These are phyloP conservation scores for Metschnikowia reukaufii DNA, from an alignment of 805 yeast genomes.

Conservation along the genomic window DNA sequence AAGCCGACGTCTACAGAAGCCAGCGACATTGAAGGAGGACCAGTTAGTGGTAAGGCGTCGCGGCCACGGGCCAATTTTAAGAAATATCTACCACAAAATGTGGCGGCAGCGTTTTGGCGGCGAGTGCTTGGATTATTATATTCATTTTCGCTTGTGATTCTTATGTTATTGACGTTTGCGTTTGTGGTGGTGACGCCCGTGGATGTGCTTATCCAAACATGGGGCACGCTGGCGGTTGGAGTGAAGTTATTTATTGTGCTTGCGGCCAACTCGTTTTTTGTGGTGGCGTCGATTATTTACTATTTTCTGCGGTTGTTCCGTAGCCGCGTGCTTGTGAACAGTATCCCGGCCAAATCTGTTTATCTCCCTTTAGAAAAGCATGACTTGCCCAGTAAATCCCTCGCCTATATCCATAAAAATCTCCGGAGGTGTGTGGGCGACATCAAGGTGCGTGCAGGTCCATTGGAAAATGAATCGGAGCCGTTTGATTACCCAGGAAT, in stretches of 20 bases:
- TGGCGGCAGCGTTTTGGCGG: slow-evolving; percentile 21
- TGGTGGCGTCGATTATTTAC: slow-evolving; percentile 48
- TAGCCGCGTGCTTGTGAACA: slow-evolving; percentile 59
- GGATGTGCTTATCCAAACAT: slow-evolving; percentile 67
- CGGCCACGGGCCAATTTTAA: neutral
- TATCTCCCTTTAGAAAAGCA: slow-evolving; percentile 63
- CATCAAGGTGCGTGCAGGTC: slow-evolving; percentile 36
- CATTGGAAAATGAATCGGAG: slow-evolving; percentile 26
- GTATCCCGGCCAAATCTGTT: slow-evolving; percentile 63
- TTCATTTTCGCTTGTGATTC: slow-evolving; percentile 42
- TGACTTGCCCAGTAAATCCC: slow-evolving; percentile 42
- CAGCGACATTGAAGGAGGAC: neutral
- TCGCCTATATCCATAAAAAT: slow-evolving; percentile 25
- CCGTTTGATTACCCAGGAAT: slow-evolving; percentile 40
- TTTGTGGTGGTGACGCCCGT: slow-evolving; percentile 73
- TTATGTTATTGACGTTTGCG: slow-evolving; percentile 43
- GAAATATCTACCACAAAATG: slow-evolving; percentile 13
- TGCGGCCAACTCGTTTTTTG: slow-evolving; percentile 63
- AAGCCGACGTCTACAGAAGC: neutral
- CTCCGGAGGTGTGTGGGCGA: slow-evolving; percentile 30
- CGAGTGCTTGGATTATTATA: slow-evolving; percentile 43
- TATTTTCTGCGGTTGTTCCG: slow-evolving; percentile 60
- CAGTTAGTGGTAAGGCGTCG: neutral
- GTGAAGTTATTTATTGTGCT: slow-evolving; percentile 80
- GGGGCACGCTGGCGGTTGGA: slow-evolving; percentile 57